Base-by-base conservation (phyloP, 371 early-diverging fungal species). In the Mycotypha africana region DNA sequence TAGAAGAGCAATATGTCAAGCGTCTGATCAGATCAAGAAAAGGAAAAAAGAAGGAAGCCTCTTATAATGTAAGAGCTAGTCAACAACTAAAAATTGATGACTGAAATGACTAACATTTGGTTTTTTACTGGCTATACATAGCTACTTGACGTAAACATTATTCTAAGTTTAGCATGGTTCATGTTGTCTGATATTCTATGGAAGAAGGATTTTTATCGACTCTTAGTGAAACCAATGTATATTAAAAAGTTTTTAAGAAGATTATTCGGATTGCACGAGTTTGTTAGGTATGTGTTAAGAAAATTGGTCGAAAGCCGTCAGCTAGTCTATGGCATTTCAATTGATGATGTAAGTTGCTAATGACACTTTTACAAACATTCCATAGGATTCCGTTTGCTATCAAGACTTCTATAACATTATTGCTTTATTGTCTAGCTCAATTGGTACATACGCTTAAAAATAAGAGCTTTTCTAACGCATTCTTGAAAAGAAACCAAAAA, bases 1-100 rank as follows among this genome's bases (percentile, higher is more conserved):
- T 68, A 16, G 75, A 74, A 31, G 75, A 74, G 25, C 37, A 49
- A 10, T 74, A 74, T 39, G 71, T 70, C 12, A 54, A 47, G 16
- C 11, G 26, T 2, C 34, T 74, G 10, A 38, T 53, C 6, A 30
- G 42, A n/a, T 31, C n/a, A 0, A 37, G 14, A 24, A 33, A 33
- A 14, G 15, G 14, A 8, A 28, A 28, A 28, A 28, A 28, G 11
- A 11, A n/a, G n/a, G n/a, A n/a, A n/a, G n/a, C n/a, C n/a, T n/a
- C n/a, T n/a, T n/a, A n/a, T n/a, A n/a, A n/a, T n/a, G n/a, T n/a
- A n/a, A n/a, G n/a, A n/a, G n/a, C n/a, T n/a, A n/a, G n/a, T n/a
- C n/a, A n/a, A n/a, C n/a, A n/a, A n/a, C n/a, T n/a, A n/a, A n/a
- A n/a, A n/a, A n/a, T n/a, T n/a, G n/a, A n/a, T n/a, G n/a, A n/a